Evolutionary conservation across 163 green algal species (phyloP).

Genomic region (Picocystis sp.): DNA sequence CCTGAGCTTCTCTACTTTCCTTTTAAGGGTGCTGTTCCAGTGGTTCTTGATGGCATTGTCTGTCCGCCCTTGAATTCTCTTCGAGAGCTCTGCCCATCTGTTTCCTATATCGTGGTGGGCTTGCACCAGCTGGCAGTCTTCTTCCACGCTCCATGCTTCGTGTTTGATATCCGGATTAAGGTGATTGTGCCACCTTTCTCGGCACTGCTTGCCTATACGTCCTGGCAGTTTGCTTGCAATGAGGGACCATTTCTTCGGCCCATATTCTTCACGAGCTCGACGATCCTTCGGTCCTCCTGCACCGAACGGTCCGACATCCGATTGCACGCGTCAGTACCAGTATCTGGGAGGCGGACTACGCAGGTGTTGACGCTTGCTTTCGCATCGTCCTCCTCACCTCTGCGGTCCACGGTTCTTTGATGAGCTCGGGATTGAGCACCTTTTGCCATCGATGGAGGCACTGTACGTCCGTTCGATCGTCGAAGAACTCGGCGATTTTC

Average conservation of each 20-base stretch:
- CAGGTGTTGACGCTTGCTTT: not conserved
- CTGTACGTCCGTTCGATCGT: conserved; percentile 62
- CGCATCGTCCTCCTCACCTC: conserved; percentile 19
- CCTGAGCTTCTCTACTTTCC: conserved; percentile 6
- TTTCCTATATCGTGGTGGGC: conserved; percentile 47
- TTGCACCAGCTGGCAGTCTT: conserved; percentile 43
- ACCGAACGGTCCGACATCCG: not conserved
- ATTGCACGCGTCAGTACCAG: not conserved
- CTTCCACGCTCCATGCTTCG: conserved; percentile 38
- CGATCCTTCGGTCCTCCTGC: conserved; percentile 51
- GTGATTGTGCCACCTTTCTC: conserved; percentile 79
- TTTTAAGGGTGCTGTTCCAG: conserved; percentile 58
- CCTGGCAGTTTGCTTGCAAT: conserved; percentile 57
- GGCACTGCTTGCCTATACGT: conserved; percentile 63
- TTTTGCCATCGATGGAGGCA: conserved; percentile 82
- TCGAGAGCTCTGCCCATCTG: conserved; percentile 51
- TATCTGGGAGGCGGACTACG: no score
- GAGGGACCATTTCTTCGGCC: conserved; percentile 57
- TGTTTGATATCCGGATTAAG: conserved; percentile 60
- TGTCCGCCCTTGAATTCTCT: conserved; percentile 50
- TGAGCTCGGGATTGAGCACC: conserved; percentile 66
- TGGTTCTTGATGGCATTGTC: conserved; percentile 82
- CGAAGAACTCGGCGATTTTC: conserved; percentile 59
- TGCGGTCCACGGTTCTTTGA: conserved; percentile 61
- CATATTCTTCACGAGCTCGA: conserved; percentile 41